Conservation (phyloP, 805 yeast genomes). For the Spathaspora boniae region DNA sequence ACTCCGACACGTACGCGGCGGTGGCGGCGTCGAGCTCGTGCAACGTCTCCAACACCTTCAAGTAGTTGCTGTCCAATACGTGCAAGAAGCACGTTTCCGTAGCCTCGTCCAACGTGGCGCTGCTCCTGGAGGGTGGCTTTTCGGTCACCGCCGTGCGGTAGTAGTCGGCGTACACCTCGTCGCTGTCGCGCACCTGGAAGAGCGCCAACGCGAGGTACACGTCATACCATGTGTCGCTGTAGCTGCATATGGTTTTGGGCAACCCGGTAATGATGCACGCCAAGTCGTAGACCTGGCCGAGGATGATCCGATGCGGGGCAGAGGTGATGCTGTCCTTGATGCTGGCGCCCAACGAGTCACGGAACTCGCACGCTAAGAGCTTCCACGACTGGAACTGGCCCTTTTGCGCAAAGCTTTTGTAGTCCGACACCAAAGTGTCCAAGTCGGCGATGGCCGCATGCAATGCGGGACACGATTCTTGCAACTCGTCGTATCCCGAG, state of each 20-base stretch:
- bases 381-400: constrained; percentile 50
- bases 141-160: constrained; percentile 30
- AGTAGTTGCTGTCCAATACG: constrained; percentile 51
- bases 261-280: constrained; percentile 46
- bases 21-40: constrained; percentile 61
- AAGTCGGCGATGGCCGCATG: constrained; percentile 41
- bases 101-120: constrained; percentile 22
- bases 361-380: constrained; percentile 44
- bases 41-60: constrained; percentile 55
- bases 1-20: constrained; percentile 57
- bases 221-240: constrained; percentile 67
- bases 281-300: constrained; percentile 39
- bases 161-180: constrained; percentile 29
- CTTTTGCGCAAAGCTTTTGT: constrained; percentile 37
- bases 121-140: constrained; percentile 33
- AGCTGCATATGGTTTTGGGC: constrained; percentile 47
- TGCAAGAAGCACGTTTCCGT: constrained; percentile 45
- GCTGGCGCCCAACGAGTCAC: constrained; percentile 36
- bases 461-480: constrained; percentile 26
- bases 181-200: constrained; percentile 53
- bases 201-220: constrained; percentile 52
- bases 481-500: constrained; percentile 42
- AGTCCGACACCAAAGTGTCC: constrained; percentile 33
- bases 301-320: constrained; percentile 24
- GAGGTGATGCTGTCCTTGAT: constrained; percentile 19